These are phyloP conservation scores for Lichtheimia ramosa DNA, from an alignment of 371 early-diverging fungal species.

Conservation along the genomic window DNA sequence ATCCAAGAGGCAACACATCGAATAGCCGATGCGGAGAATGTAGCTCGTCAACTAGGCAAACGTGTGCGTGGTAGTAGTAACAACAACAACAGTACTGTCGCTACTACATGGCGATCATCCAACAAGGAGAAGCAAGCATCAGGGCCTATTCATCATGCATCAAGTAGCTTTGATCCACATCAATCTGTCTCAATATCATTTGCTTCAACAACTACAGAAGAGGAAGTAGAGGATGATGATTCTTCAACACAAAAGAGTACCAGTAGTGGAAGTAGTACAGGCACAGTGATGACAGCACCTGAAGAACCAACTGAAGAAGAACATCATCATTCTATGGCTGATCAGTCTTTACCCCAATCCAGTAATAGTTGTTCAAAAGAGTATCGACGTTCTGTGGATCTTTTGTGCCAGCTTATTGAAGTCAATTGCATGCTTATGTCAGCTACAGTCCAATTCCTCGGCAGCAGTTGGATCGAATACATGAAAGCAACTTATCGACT, in stretches of 20 bases:
- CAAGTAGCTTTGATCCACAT: no score
- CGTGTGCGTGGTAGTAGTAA: conserved; percentile 26
- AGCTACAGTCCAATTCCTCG: conserved; percentile 46
- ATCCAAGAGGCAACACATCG: conserved; percentile 40
- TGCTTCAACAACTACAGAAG: not conserved
- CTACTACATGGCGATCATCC: not conserved
- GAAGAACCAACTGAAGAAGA: conserved; percentile 4
- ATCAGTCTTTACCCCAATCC: not conserved
- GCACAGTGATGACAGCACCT: conserved; percentile 8
- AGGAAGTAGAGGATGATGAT: not conserved
- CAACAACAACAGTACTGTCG: conserved; percentile 14
- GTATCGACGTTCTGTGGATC: conserved; percentile 2
- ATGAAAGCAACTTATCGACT: conserved; percentile 50
- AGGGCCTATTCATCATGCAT: not conserved
- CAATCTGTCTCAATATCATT: not conserved
- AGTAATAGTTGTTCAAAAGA: not conserved
- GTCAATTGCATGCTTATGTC: conserved; percentile 50
- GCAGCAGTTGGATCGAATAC: conserved; percentile 49
- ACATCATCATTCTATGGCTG: not conserved
- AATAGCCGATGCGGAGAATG: conserved; percentile 36
- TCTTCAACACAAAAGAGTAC: not conserved
- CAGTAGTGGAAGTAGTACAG: not conserved
- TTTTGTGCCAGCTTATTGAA: conserved; percentile 41
- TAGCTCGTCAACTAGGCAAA: conserved; percentile 34
- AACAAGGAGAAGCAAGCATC: not conserved